These are phyloP conservation scores for Globisporangium orthogonon DNA, from an alignment of 352 stramenopile species.

Conservation along the genomic window DNA sequence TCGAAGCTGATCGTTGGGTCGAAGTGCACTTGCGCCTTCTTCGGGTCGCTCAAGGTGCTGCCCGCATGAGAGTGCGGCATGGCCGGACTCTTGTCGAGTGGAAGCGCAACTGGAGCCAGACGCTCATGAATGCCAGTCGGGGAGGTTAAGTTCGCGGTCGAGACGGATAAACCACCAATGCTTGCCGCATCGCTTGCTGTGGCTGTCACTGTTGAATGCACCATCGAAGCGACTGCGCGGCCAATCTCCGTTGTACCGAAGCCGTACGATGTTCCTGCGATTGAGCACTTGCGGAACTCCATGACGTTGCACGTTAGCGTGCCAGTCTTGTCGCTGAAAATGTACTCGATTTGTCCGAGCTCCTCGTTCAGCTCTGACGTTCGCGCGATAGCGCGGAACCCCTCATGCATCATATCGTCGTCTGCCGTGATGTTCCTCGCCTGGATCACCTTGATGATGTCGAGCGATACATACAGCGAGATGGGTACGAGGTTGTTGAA, in stretches of 20 bases:
- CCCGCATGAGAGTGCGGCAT: too few relatives aligned
- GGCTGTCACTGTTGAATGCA: too few relatives aligned
- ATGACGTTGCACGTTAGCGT: constrained; percentile 99
- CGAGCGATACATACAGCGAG: constrained; percentile 95
- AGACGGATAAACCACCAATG: too few relatives aligned
- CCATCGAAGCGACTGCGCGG: constrained; percentile 48
- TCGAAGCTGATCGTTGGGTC: constrained; percentile 67
- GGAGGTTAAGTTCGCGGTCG: too few relatives aligned
- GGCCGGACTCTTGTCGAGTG: too few relatives aligned
- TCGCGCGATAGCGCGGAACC: constrained; percentile 76
- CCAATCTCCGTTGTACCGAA: constrained; percentile 77
- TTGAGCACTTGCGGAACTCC: constrained; percentile 91
- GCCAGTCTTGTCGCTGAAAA: constrained; percentile 99
- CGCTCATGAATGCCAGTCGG: too few relatives aligned
- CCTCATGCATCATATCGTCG: constrained; percentile 78
- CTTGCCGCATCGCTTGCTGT: too few relatives aligned
- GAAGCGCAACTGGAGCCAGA: too few relatives aligned
- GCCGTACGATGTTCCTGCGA: constrained; percentile 80
- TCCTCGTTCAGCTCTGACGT: constrained; percentile 91
- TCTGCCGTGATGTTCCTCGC: constrained; percentile 64
- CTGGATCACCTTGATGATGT: constrained; percentile 89
- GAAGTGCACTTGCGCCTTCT: constrained; percentile 48
- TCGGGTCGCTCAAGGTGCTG: constrained; percentile 33
- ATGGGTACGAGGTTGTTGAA: constrained; percentile 97
- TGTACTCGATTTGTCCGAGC: constrained; percentile 94